A percentile compares a stretch with the other conserved stretches of the same genome.
These are phyloP conservation scores for Eremothecium coryli DNA, from an alignment of 1,139 yeast species.

Conservation along the genomic window DNA sequence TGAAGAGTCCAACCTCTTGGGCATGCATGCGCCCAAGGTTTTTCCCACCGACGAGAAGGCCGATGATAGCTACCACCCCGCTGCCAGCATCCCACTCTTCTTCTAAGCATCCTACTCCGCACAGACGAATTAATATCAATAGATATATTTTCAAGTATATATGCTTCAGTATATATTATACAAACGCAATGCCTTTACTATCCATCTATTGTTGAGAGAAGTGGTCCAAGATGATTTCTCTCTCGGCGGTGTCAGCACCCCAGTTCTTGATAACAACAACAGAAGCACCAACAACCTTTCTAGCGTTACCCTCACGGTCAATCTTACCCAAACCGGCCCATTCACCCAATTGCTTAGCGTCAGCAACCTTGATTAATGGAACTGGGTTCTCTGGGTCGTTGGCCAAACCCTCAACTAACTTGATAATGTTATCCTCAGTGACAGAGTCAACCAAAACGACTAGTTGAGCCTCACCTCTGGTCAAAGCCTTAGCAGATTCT, in stretches of 20 bases:
- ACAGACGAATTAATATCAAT: no score
- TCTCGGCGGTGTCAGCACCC: constrained; percentile 99
- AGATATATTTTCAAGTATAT: not conserved
- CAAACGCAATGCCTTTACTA: no score
- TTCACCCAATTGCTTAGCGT: constrained; percentile 99
- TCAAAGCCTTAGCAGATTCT: constrained; percentile 98
- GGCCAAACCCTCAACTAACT: constrained; percentile 98
- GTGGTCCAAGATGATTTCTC: constrained; percentile 93
- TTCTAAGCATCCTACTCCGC: not conserved
- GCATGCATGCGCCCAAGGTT: not conserved
- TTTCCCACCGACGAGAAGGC: not conserved
- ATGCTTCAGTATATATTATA: no score
- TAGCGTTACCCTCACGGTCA: constrained; percentile 99
- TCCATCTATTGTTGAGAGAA: constrained; percentile 64
- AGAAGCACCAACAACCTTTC: constrained; percentile 99
- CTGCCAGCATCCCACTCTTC: constrained; percentile 5
- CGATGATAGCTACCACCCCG: not conserved
- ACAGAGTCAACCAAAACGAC: constrained; percentile 97
- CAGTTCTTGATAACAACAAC: constrained; percentile 99
- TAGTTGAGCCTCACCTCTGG: constrained; percentile 96
- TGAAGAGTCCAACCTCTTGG: constrained; percentile 4
- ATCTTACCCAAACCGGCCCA: constrained; percentile 99
- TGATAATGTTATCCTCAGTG: constrained; percentile 94
- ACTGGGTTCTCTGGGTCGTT: constrained; percentile 95
- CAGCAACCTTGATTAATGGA: constrained; percentile 98